These are phyloP conservation scores for Anethum foeniculum DNA, from an alignment of 140 eudicot species.

Conservation along the genomic window DNA sequence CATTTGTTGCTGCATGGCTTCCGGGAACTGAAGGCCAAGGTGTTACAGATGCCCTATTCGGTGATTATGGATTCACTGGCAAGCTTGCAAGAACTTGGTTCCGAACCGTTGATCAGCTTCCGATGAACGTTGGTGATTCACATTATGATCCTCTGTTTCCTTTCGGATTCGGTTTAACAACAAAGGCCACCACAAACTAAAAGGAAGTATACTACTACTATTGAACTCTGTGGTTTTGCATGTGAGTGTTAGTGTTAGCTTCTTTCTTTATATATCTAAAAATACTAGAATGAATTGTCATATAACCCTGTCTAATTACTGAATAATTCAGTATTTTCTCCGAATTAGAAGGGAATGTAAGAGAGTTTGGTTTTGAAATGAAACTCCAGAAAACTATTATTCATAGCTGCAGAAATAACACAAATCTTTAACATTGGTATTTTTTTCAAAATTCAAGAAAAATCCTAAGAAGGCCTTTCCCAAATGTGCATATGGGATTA, in stretches of 20 bases:
- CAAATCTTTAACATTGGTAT: no score
- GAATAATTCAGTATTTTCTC: conserved; percentile 10
- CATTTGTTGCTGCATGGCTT: conserved; percentile 11
- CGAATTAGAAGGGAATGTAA: background rate
- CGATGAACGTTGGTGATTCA: conserved; percentile 5
- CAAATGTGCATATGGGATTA: no score
- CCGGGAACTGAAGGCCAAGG: conserved; percentile 15
- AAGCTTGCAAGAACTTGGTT: conserved; percentile 15
- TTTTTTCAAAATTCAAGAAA: no score
- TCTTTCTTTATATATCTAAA: background rate
- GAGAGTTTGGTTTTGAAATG: background rate
- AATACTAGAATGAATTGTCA: background rate
- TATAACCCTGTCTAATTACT: conserved; percentile 1
- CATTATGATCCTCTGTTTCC: conserved; percentile 13
- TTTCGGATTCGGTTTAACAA: conserved; percentile 10
- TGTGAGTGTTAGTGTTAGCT: background rate
- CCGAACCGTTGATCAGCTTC: conserved; percentile 12
- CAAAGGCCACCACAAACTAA: background rate
- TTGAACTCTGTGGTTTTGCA: background rate
- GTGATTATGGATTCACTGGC: conserved; percentile 9
- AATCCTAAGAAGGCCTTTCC: no score
- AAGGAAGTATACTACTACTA: background rate
- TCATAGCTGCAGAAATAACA: no score
- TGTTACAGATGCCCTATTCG: conserved; percentile 2
- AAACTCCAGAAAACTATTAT: background rate